Percentiles rank a stretch among this genome's conserved stretches.
These are phyloP conservation scores for Albizia julibrissin DNA, from an alignment of 306 rosid genomes.

Conservation along the genomic window DNA sequence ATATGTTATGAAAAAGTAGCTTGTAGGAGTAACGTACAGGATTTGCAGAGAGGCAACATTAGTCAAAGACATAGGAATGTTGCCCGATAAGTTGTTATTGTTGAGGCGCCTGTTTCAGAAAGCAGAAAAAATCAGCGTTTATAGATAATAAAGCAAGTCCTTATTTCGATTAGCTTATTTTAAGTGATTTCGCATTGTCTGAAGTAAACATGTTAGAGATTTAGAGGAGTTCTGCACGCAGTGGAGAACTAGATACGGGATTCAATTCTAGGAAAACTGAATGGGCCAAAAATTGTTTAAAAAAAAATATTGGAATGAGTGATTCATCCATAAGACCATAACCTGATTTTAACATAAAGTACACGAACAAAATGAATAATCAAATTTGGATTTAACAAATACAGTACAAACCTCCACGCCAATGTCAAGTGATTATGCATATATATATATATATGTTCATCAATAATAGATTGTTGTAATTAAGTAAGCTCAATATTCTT, in stretches of 20 bases:
- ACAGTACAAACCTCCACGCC: not conserved
- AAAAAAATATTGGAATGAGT: too few species aligned
- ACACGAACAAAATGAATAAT: not conserved
- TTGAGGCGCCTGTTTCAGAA: not conserved
- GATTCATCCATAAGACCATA: too few species aligned
- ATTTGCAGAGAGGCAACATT: not conserved
- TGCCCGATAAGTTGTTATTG: not conserved
- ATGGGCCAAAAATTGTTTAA: too few species aligned
- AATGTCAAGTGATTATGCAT: not conserved
- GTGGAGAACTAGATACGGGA: not conserved
- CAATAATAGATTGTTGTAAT: not conserved
- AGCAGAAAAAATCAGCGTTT: too few species aligned
- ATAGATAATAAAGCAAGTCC: too few species aligned
- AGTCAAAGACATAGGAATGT: slow-evolving; percentile 2
- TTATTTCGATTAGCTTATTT: too few species aligned
- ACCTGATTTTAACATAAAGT: not conserved
- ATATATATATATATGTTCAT: not conserved
- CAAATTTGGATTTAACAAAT: not conserved
- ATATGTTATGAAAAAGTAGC: not conserved
- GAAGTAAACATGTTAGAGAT: too few species aligned
- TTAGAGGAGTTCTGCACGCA: too few species aligned
- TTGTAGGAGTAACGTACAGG: not conserved
- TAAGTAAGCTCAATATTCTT: not conserved
- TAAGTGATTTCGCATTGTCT: too few species aligned
- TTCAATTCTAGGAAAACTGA: too few species aligned